These are phyloP conservation scores for Ustilago cynodontis DNA, from an alignment of 1,284 basidiomycete genomes.

Conservation along the genomic window DNA sequence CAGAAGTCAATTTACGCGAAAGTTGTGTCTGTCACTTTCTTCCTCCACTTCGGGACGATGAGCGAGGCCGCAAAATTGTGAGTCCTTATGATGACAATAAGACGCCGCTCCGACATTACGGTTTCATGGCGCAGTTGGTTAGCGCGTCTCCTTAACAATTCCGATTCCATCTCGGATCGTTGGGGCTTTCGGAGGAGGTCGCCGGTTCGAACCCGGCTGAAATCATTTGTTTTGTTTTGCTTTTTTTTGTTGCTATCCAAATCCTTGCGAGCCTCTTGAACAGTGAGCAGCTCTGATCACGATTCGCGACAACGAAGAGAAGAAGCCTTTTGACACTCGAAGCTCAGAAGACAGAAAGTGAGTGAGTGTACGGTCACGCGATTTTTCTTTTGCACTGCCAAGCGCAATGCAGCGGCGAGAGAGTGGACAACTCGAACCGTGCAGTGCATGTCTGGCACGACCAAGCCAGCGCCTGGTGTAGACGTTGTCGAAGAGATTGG, in stretches of 20 bases:
- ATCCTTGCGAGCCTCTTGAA: no score
- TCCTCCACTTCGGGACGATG: neutral
- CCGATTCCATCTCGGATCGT: conserved; percentile 36
- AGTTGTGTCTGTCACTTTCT: neutral
- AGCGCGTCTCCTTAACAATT: conserved; percentile 58
- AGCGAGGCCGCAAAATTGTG: neutral
- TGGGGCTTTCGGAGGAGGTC: conserved; percentile 58
- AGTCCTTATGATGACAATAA: no score
- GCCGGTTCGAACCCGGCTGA: conserved; percentile 60
- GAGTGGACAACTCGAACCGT: no score
- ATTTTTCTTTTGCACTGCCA: no score
- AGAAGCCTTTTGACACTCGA: neutral
- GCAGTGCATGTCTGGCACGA: no score
- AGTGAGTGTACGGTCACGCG: neutral
- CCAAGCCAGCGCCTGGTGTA: no score
- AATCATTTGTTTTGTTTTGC: conserved; percentile 36
- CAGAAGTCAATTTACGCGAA: neutral
- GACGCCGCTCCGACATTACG: no score
- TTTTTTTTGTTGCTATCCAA: conserved; percentile 2
- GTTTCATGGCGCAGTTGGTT: conserved; percentile 58
- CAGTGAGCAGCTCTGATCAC: neutral
- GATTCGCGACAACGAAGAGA: neutral
- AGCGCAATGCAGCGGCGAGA: no score
- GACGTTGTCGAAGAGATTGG: neutral
- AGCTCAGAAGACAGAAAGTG: no score